Percentiles rank a stretch among this genome's conserved stretches.
These are phyloP conservation scores for Alnus glutinosa DNA, from an alignment of 306 rosid species.

Conservation along the genomic window DNA sequence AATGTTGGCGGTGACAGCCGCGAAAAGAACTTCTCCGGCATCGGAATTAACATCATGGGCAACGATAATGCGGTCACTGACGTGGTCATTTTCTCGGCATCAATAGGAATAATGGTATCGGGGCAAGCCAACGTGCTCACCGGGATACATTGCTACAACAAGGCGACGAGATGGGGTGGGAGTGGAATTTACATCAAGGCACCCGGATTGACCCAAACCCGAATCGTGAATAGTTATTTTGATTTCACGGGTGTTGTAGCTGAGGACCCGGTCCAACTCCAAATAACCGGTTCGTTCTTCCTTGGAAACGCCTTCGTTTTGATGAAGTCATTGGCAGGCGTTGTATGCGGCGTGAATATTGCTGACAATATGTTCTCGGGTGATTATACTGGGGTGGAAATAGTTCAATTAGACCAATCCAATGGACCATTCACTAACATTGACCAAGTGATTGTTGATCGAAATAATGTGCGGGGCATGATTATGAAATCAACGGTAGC, in stretches of 20 bases:
- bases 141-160: slow-evolving; percentile 50
- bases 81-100: slow-evolving; percentile 42
- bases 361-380: slow-evolving; percentile 49
- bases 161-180: slow-evolving; percentile 42
- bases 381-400: slow-evolving; percentile 35
- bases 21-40: slow-evolving; percentile 39
- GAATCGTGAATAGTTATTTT: slow-evolving; percentile 37
- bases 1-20: slow-evolving; percentile 34
- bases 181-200: slow-evolving; percentile 33
- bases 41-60: slow-evolving; percentile 39
- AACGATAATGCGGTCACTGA: slow-evolving; percentile 40
- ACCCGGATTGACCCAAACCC: slow-evolving; percentile 45
- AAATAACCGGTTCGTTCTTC: slow-evolving; percentile 39
- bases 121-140: slow-evolving; percentile 44
- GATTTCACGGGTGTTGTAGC: slow-evolving; percentile 46
- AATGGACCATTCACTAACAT: slow-evolving; percentile 26
- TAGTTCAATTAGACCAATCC: slow-evolving; percentile 37
- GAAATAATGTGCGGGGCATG: slow-evolving; percentile 42
- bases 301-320: slow-evolving; percentile 39
- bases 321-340: slow-evolving; percentile 40
- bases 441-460: slow-evolving; percentile 41
- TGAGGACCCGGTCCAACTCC: slow-evolving; percentile 48
- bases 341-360: slow-evolving; percentile 25
- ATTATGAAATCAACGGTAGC: slow-evolving; percentile 40
- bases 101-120: slow-evolving; percentile 36